Evolutionary conservation across 116 monocot species (phyloP).

Genomic region (Papilionanthe hybrid): DNA sequence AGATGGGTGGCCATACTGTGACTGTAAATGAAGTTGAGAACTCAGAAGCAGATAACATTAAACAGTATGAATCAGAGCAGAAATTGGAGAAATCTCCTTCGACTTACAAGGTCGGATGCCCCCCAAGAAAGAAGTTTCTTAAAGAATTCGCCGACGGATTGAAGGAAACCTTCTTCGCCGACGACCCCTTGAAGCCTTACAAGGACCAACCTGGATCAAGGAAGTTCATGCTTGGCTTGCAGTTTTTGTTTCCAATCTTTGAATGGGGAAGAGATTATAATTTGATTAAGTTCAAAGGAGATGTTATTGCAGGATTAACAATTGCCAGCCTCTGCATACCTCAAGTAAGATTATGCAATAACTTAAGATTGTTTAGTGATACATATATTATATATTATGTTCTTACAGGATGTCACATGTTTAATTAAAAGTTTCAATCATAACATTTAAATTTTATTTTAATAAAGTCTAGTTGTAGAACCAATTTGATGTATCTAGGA

Average conservation of each 20-base stretch:
- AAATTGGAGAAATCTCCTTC: conserved; percentile 3
- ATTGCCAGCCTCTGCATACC: conserved; percentile 97
- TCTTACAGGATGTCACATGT: not conserved
- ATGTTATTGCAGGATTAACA: conserved; percentile 85
- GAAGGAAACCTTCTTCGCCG: conserved; percentile 76
- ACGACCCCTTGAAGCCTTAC: conserved; percentile 65
- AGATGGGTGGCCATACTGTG: conserved; percentile 27
- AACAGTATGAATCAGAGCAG: not conserved
- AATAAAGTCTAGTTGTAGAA: not conserved
- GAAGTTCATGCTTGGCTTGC: conserved; percentile 53
- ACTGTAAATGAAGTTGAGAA: conserved; percentile 13
- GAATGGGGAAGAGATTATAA: conserved; percentile 74
- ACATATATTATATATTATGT: not conserved
- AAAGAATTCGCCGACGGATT: conserved; percentile 42
- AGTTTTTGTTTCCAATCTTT: conserved; percentile 72
- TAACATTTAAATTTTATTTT: not conserved
- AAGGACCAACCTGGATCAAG: conserved; percentile 56
- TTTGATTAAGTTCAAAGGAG: conserved; percentile 59
- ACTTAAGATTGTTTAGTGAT: not conserved
- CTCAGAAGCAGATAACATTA: conserved; percentile 11
- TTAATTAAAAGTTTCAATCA: not conserved
- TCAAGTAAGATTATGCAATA: conserved; percentile 43
- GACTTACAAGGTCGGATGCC: conserved; percentile 57
- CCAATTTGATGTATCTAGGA: too few relatives aligned
- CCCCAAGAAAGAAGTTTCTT: conserved; percentile 43